Percentiles rank a stretch among this genome's conserved stretches.
phyloP scores from a whole-genome alignment of 148 eudicot genomes.

The Oxyria digyna region DNA sequence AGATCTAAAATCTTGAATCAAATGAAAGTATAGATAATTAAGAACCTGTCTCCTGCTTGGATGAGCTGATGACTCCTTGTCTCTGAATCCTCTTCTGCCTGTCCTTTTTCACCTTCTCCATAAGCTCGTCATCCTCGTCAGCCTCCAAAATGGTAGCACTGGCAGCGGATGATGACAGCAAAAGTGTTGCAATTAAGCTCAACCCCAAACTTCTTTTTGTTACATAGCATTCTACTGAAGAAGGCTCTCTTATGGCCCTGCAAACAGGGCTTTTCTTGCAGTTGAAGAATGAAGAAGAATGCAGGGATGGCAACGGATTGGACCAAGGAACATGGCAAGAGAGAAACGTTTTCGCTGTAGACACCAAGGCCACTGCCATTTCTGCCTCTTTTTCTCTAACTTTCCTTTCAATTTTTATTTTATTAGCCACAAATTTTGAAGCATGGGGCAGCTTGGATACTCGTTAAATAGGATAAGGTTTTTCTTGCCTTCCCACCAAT shows the following conservation, averaged over 20 bases:
- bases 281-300: slow-evolving; percentile 13
- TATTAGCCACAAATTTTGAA: slow-evolving; percentile 13
- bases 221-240: slow-evolving; percentile 9
- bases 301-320: slow-evolving; percentile 13
- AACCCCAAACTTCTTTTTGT: slow-evolving; percentile 46
- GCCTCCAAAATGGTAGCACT: slow-evolving; percentile 80
- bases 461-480: background rate
- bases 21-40: too few relatives aligned
- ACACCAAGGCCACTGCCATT: slow-evolving; percentile 60
- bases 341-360: slow-evolving; percentile 40
- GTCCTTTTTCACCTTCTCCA: slow-evolving; percentile 88
- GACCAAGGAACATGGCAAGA: slow-evolving; percentile 19
- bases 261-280: slow-evolving; percentile 16
- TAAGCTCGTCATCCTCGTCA: slow-evolving; percentile 72
- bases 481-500: background rate
- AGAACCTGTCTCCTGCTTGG: slow-evolving; percentile 64
- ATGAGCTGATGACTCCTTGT: slow-evolving; percentile 57
- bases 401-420: slow-evolving; percentile 3
- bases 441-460: background rate
- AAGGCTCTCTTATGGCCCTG: slow-evolving; percentile 19
- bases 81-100: slow-evolving; percentile 84
- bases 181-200: slow-evolving; percentile 34
- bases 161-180: slow-evolving; percentile 32
- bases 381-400: background rate
- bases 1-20: too few relatives aligned